These are phyloP conservation scores for Oryza glaberrima DNA, from an alignment of 176 grass and related monocot genomes.

Conservation along the genomic window DNA sequence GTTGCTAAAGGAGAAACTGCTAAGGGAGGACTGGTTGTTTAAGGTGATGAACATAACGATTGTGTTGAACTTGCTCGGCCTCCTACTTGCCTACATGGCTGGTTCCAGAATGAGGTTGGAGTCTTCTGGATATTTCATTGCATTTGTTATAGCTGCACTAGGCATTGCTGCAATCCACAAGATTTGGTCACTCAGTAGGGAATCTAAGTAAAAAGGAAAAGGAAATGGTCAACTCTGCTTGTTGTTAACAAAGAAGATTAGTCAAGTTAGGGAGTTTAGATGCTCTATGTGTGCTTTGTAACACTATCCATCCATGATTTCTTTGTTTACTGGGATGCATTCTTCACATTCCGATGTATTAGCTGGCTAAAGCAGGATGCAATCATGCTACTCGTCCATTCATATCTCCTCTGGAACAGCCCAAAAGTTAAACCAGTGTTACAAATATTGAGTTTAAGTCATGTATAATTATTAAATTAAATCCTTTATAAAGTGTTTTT, in stretches of 20 bases:
- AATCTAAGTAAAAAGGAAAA: not conserved
- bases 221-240: not conserved
- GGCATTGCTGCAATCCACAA: not conserved
- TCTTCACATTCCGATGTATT: not conserved
- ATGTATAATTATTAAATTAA: too few relatives aligned
- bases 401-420: too few relatives aligned
- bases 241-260: not conserved
- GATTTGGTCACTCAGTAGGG: not conserved
- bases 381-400: too few relatives aligned
- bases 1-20: constrained; percentile 20
- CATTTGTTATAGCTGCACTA: not conserved
- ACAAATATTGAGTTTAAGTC: too few relatives aligned
- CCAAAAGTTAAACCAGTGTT: too few relatives aligned
- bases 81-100: constrained; percentile 15
- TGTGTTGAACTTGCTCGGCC: constrained; percentile 14
- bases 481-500: too few relatives aligned
- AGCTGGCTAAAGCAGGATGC: not conserved
- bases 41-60: constrained; percentile 42
- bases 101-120: constrained; percentile 17
- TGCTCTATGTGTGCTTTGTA: not conserved
- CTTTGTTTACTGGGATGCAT: not conserved
- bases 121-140: not conserved
- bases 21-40: not conserved
- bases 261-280: not conserved
- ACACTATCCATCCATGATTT: not conserved